phyloP scores from a whole-genome alignment of 768 basidiomycete genomes.

The Gloeophyllum trabeum region DNA sequence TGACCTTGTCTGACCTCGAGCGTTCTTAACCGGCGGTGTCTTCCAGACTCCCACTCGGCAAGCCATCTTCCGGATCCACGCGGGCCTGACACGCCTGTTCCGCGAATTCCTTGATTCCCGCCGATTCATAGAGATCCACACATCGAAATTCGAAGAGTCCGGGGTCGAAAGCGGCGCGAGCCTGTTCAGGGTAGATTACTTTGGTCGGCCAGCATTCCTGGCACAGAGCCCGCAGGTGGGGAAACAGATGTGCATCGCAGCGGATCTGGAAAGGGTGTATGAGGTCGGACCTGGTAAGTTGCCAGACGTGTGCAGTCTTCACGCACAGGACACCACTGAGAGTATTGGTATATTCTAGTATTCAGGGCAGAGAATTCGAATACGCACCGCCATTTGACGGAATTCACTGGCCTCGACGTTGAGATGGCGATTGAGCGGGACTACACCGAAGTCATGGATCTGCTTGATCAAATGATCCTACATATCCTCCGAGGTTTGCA shows the following conservation, averaged over 20 bases:
- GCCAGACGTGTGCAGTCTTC: no score
- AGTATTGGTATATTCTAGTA: not conserved
- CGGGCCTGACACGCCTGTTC: constrained; percentile 30
- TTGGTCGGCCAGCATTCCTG: constrained; percentile 35
- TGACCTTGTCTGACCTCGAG: not conserved
- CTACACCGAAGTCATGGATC: constrained; percentile 36
- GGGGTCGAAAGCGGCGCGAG: constrained; percentile 37
- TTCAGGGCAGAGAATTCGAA: constrained; percentile 42
- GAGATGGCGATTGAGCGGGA: constrained; percentile 41
- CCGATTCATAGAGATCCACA: constrained; percentile 37
- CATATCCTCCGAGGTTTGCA: constrained; percentile 31
- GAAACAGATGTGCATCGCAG: constrained; percentile 45
- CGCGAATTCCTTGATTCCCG: constrained; percentile 21
- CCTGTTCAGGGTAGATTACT: constrained; percentile 43
- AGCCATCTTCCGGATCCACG: constrained; percentile 34
- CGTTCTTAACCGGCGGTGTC: not conserved
- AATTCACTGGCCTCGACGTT: constrained; percentile 42
- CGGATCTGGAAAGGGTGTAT: constrained; percentile 39
- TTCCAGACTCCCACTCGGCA: constrained; percentile 30
- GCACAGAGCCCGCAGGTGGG: constrained; percentile 41
- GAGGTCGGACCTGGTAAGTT: constrained; percentile 27
- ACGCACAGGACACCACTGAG: not conserved
- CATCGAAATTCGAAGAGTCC: constrained; percentile 39
- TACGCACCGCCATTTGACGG: constrained; percentile 43
- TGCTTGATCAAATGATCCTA: constrained; percentile 31